Base-by-base conservation (phyloP, 106 monocot species). In the Platanthera zijinensis region DNA sequence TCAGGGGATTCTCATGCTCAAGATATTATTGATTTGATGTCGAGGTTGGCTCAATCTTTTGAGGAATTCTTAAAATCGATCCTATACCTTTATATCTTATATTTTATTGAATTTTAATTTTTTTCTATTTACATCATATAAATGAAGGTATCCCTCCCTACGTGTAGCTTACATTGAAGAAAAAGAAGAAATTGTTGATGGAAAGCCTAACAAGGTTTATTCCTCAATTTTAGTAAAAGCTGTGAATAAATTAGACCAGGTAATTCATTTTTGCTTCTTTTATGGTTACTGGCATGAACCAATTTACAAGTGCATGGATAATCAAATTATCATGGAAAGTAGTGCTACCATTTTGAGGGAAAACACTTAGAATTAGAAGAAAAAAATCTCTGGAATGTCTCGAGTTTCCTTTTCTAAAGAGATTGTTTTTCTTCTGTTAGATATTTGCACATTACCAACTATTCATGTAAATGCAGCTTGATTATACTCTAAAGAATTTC, bases 1-100 rank as follows among this genome's bases (percentile, higher is more conserved):
- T 63, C 72, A 73, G 87, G 90, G 67, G 85, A 88, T 79, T 79
- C 88, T 48, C 90, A 75, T 86, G 90, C 88, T 71, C 74, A 88
- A 68, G 90, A 91, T 78, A 91, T 91, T 39, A 79, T 91, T 75
- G 90, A 91, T 78, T 75, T 91, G 71, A 88, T 91, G 90, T 88
- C 75, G 57, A 79, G 84, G 90, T 88, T 79, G 56, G 17, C 5
- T 71, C 73, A 48, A 19, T 32, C 32, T 32, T 47, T 18, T 12
- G 18, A 8, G 7, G 54, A 18, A 54, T 57, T 5, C 57, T 53
- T n/a, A 67, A 12, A 19, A 69, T 57, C 52, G 18, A 45, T 45
- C 19, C 10, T 5, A 53, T 53, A 52, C 49, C 56, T 6, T 18
- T 57, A 51, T 51, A 18, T 54, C 18, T 51, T 46, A 51, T 21